phyloP scores from a whole-genome alignment of 2,329 filamentous ascomycete genomes.

The Epichloe sylvatica region DNA sequence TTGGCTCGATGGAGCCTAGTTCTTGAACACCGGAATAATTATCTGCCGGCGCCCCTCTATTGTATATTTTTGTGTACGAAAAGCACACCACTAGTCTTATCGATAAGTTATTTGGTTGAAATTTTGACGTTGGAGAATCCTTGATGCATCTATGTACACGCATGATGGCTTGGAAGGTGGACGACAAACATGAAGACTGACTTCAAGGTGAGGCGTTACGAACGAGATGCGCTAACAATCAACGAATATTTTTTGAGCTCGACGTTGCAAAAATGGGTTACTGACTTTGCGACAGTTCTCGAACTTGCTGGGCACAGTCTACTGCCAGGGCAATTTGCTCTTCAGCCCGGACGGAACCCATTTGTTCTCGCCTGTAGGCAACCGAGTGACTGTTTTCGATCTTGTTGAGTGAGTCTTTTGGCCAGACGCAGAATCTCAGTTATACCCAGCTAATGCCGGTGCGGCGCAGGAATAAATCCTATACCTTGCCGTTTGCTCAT shows the following conservation, averaged over 20 bases:
- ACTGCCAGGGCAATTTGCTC: conserved; percentile 92
- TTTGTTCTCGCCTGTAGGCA: conserved; percentile 90
- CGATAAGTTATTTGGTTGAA: conserved; percentile 13
- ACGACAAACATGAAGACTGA: conserved; percentile 83
- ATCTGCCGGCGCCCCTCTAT: no score
- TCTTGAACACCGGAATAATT: no score
- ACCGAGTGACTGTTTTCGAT: conserved; percentile 90
- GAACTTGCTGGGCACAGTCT: conserved; percentile 94
- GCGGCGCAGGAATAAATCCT: conserved; percentile 59
- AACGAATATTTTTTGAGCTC: no score
- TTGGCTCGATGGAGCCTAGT: conserved; percentile 9
- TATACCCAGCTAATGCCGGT: neutral
- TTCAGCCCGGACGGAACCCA: conserved; percentile 94
- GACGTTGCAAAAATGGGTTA: neutral
- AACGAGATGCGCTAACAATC: neutral
- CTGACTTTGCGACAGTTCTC: conserved; percentile 58
- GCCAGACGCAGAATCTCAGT: neutral
- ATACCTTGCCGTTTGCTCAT: conserved; percentile 80
- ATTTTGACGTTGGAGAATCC: conserved; percentile 15
- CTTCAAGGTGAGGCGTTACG: conserved; percentile 58
- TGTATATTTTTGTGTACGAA: neutral
- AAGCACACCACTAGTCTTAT: conserved; percentile 4
- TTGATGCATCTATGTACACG: conserved; percentile 7
- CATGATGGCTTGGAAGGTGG: conserved; percentile 14
- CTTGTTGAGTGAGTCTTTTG: conserved; percentile 61